Conservation (phyloP, 768 basidiomycete species). For the Leccinum longicurvipes region DNA sequence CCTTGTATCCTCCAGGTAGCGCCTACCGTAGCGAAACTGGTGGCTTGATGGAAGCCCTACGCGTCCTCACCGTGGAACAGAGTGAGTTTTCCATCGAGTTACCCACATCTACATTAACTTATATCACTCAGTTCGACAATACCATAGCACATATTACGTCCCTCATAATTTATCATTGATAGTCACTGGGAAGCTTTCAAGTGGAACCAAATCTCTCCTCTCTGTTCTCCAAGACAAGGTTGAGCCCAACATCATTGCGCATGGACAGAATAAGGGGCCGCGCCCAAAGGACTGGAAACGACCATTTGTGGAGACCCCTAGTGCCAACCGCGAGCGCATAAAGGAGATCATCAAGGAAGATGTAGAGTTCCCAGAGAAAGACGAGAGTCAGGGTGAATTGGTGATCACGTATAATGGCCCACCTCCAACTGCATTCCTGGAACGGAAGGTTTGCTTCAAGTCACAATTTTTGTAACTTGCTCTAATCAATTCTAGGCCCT, state of each 20-base stretch:
- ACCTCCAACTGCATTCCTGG: conserved; percentile 63
- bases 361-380: conserved; percentile 94
- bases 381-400: conserved; percentile 92
- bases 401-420: conserved; percentile 77
- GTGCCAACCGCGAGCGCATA: conserved; percentile 57
- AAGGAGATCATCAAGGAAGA: conserved; percentile 51
- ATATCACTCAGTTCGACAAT: conserved; percentile 69
- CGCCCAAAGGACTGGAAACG: conserved; percentile 84
- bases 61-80: conserved; percentile 82
- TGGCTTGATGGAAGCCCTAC: conserved; percentile 88
- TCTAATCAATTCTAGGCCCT: conserved; percentile 54
- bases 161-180: conserved; percentile 92
- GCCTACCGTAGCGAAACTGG: conserved; percentile 97
- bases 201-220: conserved; percentile 71
- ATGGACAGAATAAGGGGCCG: conserved; percentile 67
- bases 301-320: conserved; percentile 88
- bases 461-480: neutral
- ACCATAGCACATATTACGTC: conserved; percentile 86
- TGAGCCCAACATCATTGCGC: conserved; percentile 76
- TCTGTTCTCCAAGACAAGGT: conserved; percentile 78
- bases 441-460: conserved; percentile 52
- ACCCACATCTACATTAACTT: conserved; percentile 10
- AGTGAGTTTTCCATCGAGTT: conserved; percentile 46
- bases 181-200: conserved; percentile 82
- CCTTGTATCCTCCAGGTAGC: conserved; percentile 77